A percentile compares a stretch with the other conserved stretches of the same genome.
Evolutionary conservation across 208 protist genomes (phyloP).

Genomic region (Ichthyophonus hoferi): DNA sequence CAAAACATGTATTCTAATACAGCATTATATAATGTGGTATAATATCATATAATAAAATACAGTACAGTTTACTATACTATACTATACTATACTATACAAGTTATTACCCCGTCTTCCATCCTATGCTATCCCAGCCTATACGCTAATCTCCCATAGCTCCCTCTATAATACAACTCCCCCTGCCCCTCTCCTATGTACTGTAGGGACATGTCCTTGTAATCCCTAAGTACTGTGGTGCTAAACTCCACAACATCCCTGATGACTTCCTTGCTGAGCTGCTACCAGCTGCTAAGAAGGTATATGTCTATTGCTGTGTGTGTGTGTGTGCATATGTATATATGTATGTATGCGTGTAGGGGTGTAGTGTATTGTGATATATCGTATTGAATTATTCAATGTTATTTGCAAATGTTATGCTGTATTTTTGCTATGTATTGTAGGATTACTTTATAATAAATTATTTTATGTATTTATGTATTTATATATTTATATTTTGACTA

Average conservation of each 20-base stretch:
- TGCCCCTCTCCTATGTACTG: too few relatives aligned
- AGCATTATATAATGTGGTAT: not conserved
- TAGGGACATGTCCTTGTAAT: constrained; percentile 47
- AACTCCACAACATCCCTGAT: constrained; percentile 63
- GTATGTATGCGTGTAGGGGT: not conserved
- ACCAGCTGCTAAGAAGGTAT: constrained; percentile 59
- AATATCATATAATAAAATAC: not conserved
- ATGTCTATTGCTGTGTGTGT: not conserved
- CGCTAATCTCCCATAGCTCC: not conserved
- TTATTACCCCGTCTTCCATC: not conserved
- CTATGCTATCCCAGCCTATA: not conserved
- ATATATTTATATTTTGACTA: too few relatives aligned
- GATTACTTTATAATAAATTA: too few relatives aligned
- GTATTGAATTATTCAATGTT: too few relatives aligned
- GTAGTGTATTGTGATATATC: too few relatives aligned
- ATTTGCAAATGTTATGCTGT: too few relatives aligned
- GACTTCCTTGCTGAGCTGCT: constrained; percentile 68
- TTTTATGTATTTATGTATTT: too few relatives aligned
- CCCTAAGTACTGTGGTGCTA: constrained; percentile 35
- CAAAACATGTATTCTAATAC: not conserved
- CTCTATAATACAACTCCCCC: not conserved
- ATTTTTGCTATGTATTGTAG: too few relatives aligned
- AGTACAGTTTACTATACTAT: not conserved
- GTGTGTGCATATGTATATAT: not conserved
- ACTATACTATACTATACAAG: not conserved